Conservation (phyloP, 2,329 filamentous ascomycete genomes). For the Xylariales sp. region DNA sequence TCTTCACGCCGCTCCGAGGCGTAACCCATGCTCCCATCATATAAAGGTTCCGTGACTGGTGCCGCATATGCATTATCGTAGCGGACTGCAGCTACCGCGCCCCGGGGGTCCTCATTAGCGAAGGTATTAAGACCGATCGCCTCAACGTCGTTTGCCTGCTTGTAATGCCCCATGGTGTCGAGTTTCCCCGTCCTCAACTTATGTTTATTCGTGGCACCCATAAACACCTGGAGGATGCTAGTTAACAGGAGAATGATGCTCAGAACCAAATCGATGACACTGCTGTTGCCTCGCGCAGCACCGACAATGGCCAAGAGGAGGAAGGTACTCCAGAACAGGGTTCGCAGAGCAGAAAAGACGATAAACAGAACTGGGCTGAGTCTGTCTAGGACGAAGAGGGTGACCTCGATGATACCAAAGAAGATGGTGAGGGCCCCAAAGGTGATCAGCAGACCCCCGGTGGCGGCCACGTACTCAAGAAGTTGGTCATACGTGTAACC, state of each 20-base stretch:
- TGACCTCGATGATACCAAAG: conserved; percentile 10
- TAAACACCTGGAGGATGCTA: conserved; percentile 9
- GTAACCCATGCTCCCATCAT: background rate
- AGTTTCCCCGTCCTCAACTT: conserved; percentile 8
- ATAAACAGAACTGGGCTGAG: conserved; percentile 12
- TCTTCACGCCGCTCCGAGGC: no score
- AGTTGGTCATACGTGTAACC: conserved; percentile 5
- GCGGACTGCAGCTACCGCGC: background rate
- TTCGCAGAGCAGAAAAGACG: conserved; percentile 10
- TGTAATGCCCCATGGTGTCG: conserved; percentile 1
- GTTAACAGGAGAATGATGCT: conserved; percentile 8
- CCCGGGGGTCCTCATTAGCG: background rate
- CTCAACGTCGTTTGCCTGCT: conserved; percentile 2
- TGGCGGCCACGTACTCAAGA: conserved; percentile 3
- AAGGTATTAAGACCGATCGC: background rate
- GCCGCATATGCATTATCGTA: background rate
- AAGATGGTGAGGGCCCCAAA: conserved; percentile 10
- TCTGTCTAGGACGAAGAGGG: conserved; percentile 7
- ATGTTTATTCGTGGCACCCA: conserved; percentile 11
- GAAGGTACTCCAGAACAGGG: conserved; percentile 11
- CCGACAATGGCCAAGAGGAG: conserved; percentile 8
- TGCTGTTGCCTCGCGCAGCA: conserved; percentile 2
- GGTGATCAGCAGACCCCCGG: conserved; percentile 10
- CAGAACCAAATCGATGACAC: conserved; percentile 8
- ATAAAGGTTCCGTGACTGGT: background rate